Evolutionary conservation across 2,329 filamentous ascomycete genomes (phyloP), one percentile per base, ranked within the genome.

Genomic region (Geosmithia morbida): DNA sequence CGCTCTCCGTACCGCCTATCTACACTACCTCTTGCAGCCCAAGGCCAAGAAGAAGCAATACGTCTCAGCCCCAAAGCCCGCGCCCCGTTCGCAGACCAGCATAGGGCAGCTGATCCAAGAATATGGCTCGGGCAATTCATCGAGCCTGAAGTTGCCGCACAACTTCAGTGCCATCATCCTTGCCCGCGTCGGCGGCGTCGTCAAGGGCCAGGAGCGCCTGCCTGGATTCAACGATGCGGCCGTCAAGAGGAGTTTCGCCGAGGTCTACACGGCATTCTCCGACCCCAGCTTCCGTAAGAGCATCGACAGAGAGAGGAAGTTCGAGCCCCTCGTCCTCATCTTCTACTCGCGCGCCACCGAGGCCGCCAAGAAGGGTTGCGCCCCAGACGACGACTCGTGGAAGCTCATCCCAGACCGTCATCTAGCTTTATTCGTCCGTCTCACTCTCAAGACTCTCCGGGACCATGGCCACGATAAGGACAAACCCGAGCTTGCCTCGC

Each of bases 311-410:
- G 90, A 96, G 63, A 79, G 90, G 52, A 83, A 90, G 58, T 83
- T 94, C 19, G 92, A 98, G 64, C 89, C 94, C 52, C 69, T 97
- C 46, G 80, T 98, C 46, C 74, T 98, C 55, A 96, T 97, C 53
- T 97, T 98, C 71, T 97, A 94, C 66, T 94, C 89, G 1, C 85
- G 87, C 52, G 89, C 92, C 7, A 94, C 87, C 43, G 94, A 94
- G 62, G 89, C 66, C 30, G 66, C 94, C 51, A 75, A 95, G 57
- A 81, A 85, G 63, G 86, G 56, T 55, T 87, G 61, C 77, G 83
- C 77, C 1, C 73, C 80, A 0, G 84, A 85, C 44, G 90, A 97
- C 62, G 87, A 94, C 61, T 77, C 79, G 47, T 96, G 87, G 85
- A 95, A 92, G 66, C 71, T 85, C 49, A 79, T 97, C 66, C 88